Percentiles rank a stretch among this genome's conserved stretches.
These are phyloP conservation scores for Trichophyton rubrum DNA, from an alignment of 2,329 filamentous ascomycete genomes.

Conservation along the genomic window DNA sequence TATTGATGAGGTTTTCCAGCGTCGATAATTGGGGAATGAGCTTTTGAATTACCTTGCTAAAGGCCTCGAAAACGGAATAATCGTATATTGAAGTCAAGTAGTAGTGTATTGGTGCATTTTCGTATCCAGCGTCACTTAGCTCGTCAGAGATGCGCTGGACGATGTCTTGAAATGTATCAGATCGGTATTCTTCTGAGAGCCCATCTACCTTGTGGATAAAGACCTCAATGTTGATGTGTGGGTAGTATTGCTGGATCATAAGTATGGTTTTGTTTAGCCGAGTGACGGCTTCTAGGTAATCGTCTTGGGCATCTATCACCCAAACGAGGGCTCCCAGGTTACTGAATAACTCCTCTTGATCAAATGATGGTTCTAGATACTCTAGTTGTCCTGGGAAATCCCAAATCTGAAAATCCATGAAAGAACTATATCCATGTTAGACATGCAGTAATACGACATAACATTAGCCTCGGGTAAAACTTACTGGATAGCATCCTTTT, in stretches of 20 bases:
- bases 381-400: slow-evolving; percentile 93
- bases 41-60: slow-evolving; percentile 97
- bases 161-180: slow-evolving; percentile 92
- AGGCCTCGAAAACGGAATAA: slow-evolving; percentile 95
- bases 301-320: slow-evolving; percentile 97
- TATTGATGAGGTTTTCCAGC: slow-evolving; percentile 86
- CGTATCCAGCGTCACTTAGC: slow-evolving; percentile 80
- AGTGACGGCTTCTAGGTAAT: slow-evolving; percentile 83
- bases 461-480: slow-evolving; percentile 23
- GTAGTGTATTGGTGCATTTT: slow-evolving; percentile 87
- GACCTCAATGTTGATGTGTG: slow-evolving; percentile 91
- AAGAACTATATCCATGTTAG: slow-evolving; percentile 50
- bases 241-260: slow-evolving; percentile 75
- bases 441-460: background rate
- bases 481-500: slow-evolving; percentile 91
- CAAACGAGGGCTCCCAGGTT: slow-evolving; percentile 91
- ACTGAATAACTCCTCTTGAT: slow-evolving; percentile 86
- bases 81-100: slow-evolving; percentile 98
- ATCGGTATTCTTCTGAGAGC: slow-evolving; percentile 90
- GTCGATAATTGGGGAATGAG: slow-evolving; percentile 86
- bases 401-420: slow-evolving; percentile 99
- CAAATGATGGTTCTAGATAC: slow-evolving; percentile 78
- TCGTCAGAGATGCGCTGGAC: slow-evolving; percentile 95
- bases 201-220: slow-evolving; percentile 99
- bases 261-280: slow-evolving; percentile 81